Conservation (phyloP, 257 asterid species). For the Osmanthus fragrans region DNA sequence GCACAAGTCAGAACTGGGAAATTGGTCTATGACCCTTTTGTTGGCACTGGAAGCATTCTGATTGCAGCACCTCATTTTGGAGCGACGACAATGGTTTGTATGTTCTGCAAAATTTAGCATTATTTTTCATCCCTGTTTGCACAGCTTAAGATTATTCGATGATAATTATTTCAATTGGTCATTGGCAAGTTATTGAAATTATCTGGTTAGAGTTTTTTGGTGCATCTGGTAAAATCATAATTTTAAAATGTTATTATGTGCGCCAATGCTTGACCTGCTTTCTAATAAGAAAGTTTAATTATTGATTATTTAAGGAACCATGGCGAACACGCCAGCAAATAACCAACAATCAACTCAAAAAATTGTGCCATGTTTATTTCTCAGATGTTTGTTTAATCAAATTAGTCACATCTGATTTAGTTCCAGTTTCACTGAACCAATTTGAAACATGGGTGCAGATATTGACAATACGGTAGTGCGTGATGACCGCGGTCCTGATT, state of each 20-base stretch:
- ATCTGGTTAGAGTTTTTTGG: background rate
- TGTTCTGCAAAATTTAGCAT: constrained; percentile 6
- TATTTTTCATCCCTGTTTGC: background rate
- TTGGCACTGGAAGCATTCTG: constrained; percentile 97
- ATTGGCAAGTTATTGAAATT: background rate
- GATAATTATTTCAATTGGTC: too few species aligned
- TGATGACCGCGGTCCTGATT: constrained; percentile 95
- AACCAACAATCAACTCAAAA: background rate
- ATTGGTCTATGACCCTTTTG: constrained; percentile 96
- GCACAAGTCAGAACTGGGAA: constrained; percentile 87
- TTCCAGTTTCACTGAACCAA: constrained; percentile 40
- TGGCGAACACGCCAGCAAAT: background rate
- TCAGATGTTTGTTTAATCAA: background rate
- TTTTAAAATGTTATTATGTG: background rate
- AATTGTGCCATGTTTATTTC: background rate
- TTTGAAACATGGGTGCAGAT: too few species aligned
- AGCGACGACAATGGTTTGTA: constrained; percentile 94
- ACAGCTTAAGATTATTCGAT: background rate
- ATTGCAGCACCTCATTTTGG: constrained; percentile 99
- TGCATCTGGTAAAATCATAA: background rate
- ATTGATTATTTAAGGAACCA: background rate
- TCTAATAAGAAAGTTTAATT: background rate
- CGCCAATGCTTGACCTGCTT: background rate
- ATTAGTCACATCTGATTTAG: background rate
- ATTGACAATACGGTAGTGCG: constrained; percentile 97